Evolutionary conservation across 192 early-diverging fungal genomes (phyloP), one percentile per base, ranked within the genome.

Genomic region (Coemansia sp.): DNA sequence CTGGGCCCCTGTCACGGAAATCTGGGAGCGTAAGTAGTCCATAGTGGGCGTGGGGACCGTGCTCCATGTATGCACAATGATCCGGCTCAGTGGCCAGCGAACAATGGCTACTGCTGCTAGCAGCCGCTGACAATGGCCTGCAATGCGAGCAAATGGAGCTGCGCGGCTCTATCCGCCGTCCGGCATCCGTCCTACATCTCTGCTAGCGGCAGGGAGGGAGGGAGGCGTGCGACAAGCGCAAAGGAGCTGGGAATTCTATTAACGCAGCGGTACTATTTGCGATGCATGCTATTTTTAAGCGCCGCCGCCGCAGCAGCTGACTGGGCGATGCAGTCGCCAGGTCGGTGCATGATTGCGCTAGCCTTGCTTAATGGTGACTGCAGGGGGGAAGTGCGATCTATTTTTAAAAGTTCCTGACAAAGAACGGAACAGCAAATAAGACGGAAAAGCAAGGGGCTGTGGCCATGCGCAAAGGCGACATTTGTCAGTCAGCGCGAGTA

Each of bases 401-500:
- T 53, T 31, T 31, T 31, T 31, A 32, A 29, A 53, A 27, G 49
- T 53, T 53, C 49, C 49, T 53, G 49, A 32, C n/a, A n/a, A n/a
- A n/a, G n/a, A n/a, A n/a, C n/a, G n/a, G n/a, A 49, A 49, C 10
- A 12, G 46, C 14, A 49, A 11, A 24, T 14, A 49, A 49, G 27
- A 24, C 22, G 46, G 46, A 49, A 49, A 49, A n/a, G 24, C 24
- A 31, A 31, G 49, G 49, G 14, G 15, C 27, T 17, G 27, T 15
- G 9, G 19, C 10, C 45, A 47, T 53, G 49, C 49, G 14, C 49
- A 53, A 53, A 63, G 45, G 37, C 59, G 22, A 19, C 14, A 14
- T 42, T 43, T 40, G 45, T 76, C 60, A 76, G 45, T 27, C 27
- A 31, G 49, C 49, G 27, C 67, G 70, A 36, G 74, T 67, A 53